These are phyloP conservation scores for Cochlearia excelsa DNA, from an alignment of 345 rosid genomes.

Conservation along the genomic window DNA sequence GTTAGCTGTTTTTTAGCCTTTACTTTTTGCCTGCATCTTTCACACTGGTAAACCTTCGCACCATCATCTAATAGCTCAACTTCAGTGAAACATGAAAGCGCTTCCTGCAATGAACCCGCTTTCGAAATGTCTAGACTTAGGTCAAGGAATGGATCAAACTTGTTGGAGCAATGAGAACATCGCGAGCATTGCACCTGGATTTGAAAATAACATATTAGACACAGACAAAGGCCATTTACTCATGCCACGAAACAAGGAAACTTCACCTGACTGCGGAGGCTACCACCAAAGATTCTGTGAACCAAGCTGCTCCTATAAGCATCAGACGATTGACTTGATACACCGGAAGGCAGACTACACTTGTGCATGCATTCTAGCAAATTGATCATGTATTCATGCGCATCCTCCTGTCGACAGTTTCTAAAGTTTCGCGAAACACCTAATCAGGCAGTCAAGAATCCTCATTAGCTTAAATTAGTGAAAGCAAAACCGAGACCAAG, in stretches of 20 bases:
- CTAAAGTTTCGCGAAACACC: conserved; percentile 89
- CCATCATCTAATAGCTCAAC: conserved; percentile 84
- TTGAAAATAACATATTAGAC: neutral
- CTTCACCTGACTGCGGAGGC: conserved; percentile 80
- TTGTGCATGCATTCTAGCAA: conserved; percentile 96
- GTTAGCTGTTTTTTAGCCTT: conserved; percentile 82
- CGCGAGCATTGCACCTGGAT: conserved; percentile 80
- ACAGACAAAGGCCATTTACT: too few species aligned
- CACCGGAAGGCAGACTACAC: conserved; percentile 92
- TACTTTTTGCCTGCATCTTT: conserved; percentile 84
- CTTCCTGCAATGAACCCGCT: conserved; percentile 73
- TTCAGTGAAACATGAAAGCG: conserved; percentile 73
- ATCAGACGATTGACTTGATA: conserved; percentile 77
- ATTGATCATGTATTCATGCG: conserved; percentile 96
- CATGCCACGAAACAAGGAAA: neutral
- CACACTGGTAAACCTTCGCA: conserved; percentile 84
- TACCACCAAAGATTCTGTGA: conserved; percentile 97
- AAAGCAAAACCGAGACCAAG: conserved; percentile 7
- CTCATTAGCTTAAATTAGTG: conserved; percentile 3
- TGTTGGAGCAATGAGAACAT: conserved; percentile 79
- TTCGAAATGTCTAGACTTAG: conserved; percentile 79
- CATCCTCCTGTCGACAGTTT: conserved; percentile 86
- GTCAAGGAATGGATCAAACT: conserved; percentile 84
- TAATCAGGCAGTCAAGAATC: conserved; percentile 46
- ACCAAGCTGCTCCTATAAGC: conserved; percentile 95